Evolutionary conservation across 352 stramenopile genomes (phyloP), one percentile per base, ranked within the genome.

Genomic region (Pythium aquatile): DNA sequence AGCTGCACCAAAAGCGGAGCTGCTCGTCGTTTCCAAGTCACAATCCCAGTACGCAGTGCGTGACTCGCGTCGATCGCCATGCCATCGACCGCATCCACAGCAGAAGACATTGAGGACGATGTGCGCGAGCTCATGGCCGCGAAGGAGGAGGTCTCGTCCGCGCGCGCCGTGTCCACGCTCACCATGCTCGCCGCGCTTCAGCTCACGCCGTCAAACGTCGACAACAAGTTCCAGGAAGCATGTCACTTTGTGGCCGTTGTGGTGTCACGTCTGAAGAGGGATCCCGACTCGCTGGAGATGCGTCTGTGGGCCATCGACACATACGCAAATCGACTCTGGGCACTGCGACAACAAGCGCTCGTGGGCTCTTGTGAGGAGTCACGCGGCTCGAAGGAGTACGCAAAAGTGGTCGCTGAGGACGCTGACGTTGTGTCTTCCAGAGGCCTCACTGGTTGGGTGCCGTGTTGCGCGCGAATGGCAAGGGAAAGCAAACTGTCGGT

Each of bases 301-400:
- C 65, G 65, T 17, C 68, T 88, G 40, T 88, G 78, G 79, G 63
- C 58, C 2, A 66, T 88, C 26, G 69, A 84, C 53, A 69, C 76
- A 44, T 74, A 83, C 40, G 17, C 68, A 14, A 78, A 78, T 44
- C 68, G 74, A 0, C 62, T 90, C 1, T 88, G 81, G 81, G 76
- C 79, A 20, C 70, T 87, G 28, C 72, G 76, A 40, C 79, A 88
- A 65, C 81, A 90, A 67, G 79, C 73, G 16, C 61, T 77, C 11
- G 54, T 85, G n/a, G 79, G 79, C 37, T 85, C 82, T 1, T 91
- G 82, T 46, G 82, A 91, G 58, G 64, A 55, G 20, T 85, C 74
- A 9, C 74, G 82, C 1, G 77, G 75, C n/a, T 70, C 72, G 14
- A 81, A 77, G 58, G 71, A 72, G 54, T 86, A 89, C 61, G 52